A percentile compares a stretch with the other conserved stretches of the same genome.
These are phyloP conservation scores for Pneumocystis jirovecii DNA, from an alignment of 1,139 yeast species.

Conservation along the genomic window DNA sequence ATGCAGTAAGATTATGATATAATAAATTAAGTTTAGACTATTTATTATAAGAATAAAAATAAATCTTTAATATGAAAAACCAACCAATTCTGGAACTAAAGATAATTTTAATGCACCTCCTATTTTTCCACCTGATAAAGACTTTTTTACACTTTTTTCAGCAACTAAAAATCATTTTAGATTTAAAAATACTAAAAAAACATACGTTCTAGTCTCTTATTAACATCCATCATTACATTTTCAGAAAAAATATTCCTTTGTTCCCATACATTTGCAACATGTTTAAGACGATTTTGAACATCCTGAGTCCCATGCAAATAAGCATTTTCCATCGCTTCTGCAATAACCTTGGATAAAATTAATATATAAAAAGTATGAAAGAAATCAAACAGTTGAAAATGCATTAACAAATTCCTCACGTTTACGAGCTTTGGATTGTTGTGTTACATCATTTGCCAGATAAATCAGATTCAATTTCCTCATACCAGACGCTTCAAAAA, in stretches of 20 bases:
- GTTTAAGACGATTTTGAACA: conserved; percentile 40
- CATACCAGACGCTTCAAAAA: conserved; percentile 24
- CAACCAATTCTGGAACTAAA: conserved; percentile 15
- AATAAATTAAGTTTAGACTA: conserved; percentile 29
- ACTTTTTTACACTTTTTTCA: conserved; percentile 16
- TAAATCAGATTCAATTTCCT: conserved; percentile 50
- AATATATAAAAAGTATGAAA: conserved; percentile 18
- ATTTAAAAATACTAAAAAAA: conserved; percentile 1
- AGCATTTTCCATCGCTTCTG: conserved; percentile 25
- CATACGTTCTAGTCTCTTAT: conserved; percentile 24
- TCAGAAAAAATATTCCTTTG: conserved; percentile 45
- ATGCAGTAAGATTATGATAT: conserved; percentile 26
- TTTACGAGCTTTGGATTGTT: conserved; percentile 56
- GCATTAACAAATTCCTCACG: conserved; percentile 45
- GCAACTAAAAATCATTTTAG: conserved; percentile 9
- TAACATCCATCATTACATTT: conserved; percentile 33
- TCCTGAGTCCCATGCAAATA: conserved; percentile 22
- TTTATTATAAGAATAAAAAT: conserved; percentile 3
- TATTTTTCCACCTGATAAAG: conserved; percentile 10
- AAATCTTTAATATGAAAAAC: conserved; percentile 7
- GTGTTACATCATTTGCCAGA: conserved; percentile 71
- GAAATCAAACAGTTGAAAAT: conserved; percentile 34
- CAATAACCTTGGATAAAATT: conserved; percentile 21
- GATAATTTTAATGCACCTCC: conserved; percentile 14
- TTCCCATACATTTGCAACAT: conserved; percentile 63